Conservation (phyloP, 768 basidiomycete genomes). For the Xerocomus potaroensis region DNA sequence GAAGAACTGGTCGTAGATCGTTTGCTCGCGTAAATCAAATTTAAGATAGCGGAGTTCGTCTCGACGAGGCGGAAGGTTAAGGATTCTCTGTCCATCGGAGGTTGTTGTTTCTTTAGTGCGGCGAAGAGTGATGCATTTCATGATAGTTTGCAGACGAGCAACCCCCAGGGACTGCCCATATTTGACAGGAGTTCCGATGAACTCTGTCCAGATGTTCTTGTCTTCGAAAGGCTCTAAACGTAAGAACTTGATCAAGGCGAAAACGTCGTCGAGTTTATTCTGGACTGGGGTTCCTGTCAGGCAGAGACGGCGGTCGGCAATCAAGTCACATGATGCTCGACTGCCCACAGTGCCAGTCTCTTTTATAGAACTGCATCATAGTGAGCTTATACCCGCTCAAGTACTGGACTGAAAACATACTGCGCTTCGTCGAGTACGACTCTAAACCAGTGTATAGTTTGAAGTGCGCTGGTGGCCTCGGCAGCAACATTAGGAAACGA, state of each 20-base stretch:
- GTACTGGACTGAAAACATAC: conserved; percentile 47
- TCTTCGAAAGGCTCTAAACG: conserved; percentile 90
- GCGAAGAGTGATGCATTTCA: conserved; percentile 94
- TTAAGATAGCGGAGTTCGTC: conserved; percentile 84
- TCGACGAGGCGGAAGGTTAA: conserved; percentile 84
- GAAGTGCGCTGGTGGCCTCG: conserved; percentile 73
- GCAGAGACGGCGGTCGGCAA: conserved; percentile 89
- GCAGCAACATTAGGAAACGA: conserved; percentile 35
- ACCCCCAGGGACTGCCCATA: conserved; percentile 86
- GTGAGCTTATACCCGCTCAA: conserved; percentile 1
- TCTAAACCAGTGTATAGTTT: conserved; percentile 95
- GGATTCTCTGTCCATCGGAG: conserved; percentile 76
- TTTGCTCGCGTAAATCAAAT: conserved; percentile 77
- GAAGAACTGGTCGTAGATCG: conserved; percentile 86
- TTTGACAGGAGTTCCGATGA: conserved; percentile 89
- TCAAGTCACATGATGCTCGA: conserved; percentile 90
- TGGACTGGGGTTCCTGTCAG: conserved; percentile 99
- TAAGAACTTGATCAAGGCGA: conserved; percentile 94
- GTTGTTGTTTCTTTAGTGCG: conserved; percentile 91
- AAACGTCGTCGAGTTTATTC: conserved; percentile 98
- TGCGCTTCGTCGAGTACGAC: conserved; percentile 94
- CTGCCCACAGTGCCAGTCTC: conserved; percentile 93
- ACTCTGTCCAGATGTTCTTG: conserved; percentile 89
- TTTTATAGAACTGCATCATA: conserved; percentile 78
- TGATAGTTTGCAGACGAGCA: conserved; percentile 91